Percentiles rank a stretch among this genome's conserved stretches.
phyloP scores from a whole-genome alignment of 1,139 yeast genomes.

The Suhomyces kunorum region DNA sequence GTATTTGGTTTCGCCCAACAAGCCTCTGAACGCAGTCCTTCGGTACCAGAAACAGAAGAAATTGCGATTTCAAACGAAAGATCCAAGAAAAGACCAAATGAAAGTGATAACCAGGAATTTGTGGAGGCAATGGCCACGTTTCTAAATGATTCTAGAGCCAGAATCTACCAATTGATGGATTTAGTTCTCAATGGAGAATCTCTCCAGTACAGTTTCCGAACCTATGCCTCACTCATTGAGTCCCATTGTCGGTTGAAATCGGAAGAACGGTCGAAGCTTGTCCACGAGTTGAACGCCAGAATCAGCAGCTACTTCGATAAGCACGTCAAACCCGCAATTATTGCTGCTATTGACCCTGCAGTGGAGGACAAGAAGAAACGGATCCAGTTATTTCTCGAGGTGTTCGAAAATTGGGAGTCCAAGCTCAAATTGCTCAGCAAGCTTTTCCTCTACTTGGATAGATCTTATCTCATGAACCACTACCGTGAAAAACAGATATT shows the following conservation, averaged over 20 bases:
- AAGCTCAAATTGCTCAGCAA: conserved; percentile 29
- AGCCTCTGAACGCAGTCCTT: neutral
- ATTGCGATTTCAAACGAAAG: conserved; percentile 6
- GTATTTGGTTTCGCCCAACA: neutral
- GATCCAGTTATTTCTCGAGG: conserved; percentile 12
- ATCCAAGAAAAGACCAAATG: conserved; percentile 14
- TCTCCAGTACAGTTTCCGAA: conserved; percentile 27
- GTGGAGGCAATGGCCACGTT: conserved; percentile 8
- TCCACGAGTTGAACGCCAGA: conserved; percentile 22
- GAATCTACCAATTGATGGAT: conserved; percentile 20
- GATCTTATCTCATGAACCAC: conserved; percentile 37
- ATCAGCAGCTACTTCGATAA: conserved; percentile 22
- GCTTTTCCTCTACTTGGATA: conserved; percentile 39
- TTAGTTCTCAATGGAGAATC: conserved; percentile 22
- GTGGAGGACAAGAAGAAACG: neutral
- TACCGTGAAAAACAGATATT: conserved; percentile 29
- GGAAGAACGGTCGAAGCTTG: conserved; percentile 33
- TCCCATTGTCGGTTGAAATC: conserved; percentile 36
- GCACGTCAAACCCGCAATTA: neutral
- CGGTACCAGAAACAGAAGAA: neutral
- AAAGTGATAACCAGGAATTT: conserved; percentile 9
- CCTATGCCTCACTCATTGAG: conserved; percentile 34
- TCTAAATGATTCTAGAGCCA: conserved; percentile 12
- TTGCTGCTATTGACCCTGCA: neutral
- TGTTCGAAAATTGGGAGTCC: conserved; percentile 29